Base-by-base conservation (phyloP, 805 yeast genomes). In the Hemisphaericaspora nanyangensis region DNA sequence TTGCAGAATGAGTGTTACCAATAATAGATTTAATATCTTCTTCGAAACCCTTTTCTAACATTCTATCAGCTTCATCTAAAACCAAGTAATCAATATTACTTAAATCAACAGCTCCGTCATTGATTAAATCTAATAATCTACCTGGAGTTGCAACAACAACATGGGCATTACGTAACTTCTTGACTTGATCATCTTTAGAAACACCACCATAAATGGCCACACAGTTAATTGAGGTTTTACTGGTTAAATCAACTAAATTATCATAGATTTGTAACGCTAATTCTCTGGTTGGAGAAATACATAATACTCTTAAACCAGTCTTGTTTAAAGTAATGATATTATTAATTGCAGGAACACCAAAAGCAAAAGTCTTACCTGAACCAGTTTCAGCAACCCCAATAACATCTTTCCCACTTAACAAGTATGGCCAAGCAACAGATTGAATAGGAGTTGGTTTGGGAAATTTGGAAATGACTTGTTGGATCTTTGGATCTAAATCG, bases 311-410 rank as follows among this genome's bases (percentile, higher is more conserved):
- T 40, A 85, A 72, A 15, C 83, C 83, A 27, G 62, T 64, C 34
- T 65, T 61, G 56, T 60, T 60, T 34, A 70, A 52, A 34, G 68
- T 55, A 29, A 80, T 53, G 41, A 91, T 67, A 46, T 80, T 80
- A 55, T 87, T 74, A 38, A 91, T 76, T n/a, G 97, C 96, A 34
- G 99, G 99, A 24, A 93, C 93, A 59, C 96, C 96, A 60, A 91
- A 93, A 0, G 96, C 98, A 65, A 91, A 83, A 0, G 99, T 91
- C 63, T 91, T 91, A 56, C 99, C 99, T 1, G 96, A 87, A 28
- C 99, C 99, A 3, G 99, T 91, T 66, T 91, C 97, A 11, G 99
- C 99, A 48, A 91, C 96, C 61, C 98, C 99, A 49, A 91, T 78
- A 18, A 90, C 95, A 58, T 91, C 99, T 42, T 82, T 75, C 13